Evolutionary conservation across 129 eudicot genomes (phyloP).

Genomic region (Logfia minima): DNA sequence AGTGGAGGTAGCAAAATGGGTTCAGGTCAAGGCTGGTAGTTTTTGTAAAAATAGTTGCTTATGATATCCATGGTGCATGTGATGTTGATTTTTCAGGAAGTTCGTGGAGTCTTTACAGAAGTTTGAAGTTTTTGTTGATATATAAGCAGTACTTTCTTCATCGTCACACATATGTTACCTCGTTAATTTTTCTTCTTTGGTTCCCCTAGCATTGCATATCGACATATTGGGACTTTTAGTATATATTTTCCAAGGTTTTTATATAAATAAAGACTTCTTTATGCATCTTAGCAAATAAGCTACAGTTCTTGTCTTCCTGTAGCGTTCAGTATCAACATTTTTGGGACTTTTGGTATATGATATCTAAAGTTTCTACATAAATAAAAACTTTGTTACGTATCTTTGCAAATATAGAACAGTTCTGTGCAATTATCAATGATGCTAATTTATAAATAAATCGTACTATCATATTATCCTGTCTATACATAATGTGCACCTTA

Average conservation of each 20-base stretch:
- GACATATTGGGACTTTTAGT: neutral
- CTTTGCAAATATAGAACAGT: constrained; percentile 1
- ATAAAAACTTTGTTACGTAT: constrained; percentile 28
- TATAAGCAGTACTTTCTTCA: constrained; percentile 28
- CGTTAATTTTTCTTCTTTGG: neutral
- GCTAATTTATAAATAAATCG: neutral
- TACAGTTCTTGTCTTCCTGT: constrained; percentile 8
- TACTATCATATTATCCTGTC: neutral
- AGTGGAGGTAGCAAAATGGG: neutral
- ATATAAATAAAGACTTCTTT: neutral
- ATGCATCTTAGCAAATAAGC: neutral
- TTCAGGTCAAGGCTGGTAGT: neutral
- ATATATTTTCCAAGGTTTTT: neutral
- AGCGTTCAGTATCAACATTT: constrained; percentile 17
- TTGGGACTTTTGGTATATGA: constrained; percentile 22
- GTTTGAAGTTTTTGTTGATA: constrained; percentile 37
- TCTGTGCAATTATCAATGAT: neutral
- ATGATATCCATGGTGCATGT: neutral
- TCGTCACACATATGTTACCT: neutral
- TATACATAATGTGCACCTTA: neutral
- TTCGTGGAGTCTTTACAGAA: constrained; percentile 37
- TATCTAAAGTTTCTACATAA: constrained; percentile 19
- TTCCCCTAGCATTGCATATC: neutral
- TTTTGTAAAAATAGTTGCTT: neutral
- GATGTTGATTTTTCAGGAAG: constrained; percentile 47